Conservation (phyloP, 306 rosid genomes). For the Quercus engelmannii region DNA sequence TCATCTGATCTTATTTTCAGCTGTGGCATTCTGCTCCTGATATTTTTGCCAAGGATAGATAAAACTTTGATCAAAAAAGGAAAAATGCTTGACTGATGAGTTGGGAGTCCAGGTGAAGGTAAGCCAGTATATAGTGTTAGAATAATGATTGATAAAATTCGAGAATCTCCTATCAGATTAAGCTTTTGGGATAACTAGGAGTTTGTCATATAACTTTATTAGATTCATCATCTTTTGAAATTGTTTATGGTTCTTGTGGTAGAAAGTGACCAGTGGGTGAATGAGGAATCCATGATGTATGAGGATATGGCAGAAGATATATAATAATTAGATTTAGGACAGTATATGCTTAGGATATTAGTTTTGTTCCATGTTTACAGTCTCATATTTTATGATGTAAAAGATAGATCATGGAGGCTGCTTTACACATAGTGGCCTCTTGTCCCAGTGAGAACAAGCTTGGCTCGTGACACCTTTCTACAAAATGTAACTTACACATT, state of each 20-base stretch:
- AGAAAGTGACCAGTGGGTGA: neutral
- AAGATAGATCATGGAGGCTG: neutral
- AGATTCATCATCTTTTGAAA: neutral
- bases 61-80: neutral
- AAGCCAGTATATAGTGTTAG: neutral
- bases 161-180: no score
- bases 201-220: neutral
- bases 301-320: neutral
- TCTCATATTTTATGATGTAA: neutral
- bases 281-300: neutral
- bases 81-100: neutral
- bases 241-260: neutral
- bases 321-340: neutral
- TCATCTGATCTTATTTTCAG: neutral
- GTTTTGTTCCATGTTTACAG: neutral
- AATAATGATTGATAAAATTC: no score
- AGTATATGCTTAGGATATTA: neutral
- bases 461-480: neutral
- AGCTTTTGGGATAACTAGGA: no score
- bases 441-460: neutral
- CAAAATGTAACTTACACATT: neutral
- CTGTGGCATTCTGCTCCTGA: no score
- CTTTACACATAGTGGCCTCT: neutral
- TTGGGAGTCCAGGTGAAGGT: neutral
- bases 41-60: neutral